Evolutionary conservation across 148 eudicot genomes (phyloP), one percentile per base, ranked within the genome.

Genomic region (Silene uniflora): DNA sequence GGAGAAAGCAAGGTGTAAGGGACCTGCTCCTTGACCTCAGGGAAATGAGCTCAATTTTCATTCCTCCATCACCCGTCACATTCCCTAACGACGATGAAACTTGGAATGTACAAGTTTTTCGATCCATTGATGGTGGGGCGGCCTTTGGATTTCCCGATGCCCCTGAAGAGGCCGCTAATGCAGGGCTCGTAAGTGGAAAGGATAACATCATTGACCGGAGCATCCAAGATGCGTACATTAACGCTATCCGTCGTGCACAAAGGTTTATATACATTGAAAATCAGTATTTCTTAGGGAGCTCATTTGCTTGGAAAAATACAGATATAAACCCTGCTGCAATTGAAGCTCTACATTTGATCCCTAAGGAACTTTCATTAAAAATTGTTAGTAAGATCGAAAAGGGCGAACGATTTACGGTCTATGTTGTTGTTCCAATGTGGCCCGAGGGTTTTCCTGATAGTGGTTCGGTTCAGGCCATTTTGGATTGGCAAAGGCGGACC

Each of bases 401-500:
- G 13, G 86, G 81, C 0, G 88, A 87, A 42, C 72, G 84, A 68
- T 87, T 87, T 42, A 75, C 71, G 3, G 89, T 80, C 3, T 84
- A 84, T 59, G 67, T 87, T 18, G 89, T 87, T 54, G 73, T 87
- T n/a, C 89, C 89, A 0, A 87, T 87, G 89, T 87, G 89, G 89
- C 87, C 89, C 4, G 89, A 87, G 58, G 87, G 87, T 0, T 11
- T 69, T 14, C 89, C 89, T 2, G 84, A 80, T 18, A 84, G 89
- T 17, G 81, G 77, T 0, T 78, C 89, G 1, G 87, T 82, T 11
- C 87, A 87, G 75, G 89, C 89, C 0, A 84, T 87, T 23, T 74
- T 87, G 35, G 86, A 87, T 66, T 87, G 89, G 89, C 89, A 87
- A n/a, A 87, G 81, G 66, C 77, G 87, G 70, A 87, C 89, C 13